Evolutionary conservation across 2,329 filamentous ascomycete genomes (phyloP).

Genomic region (Penicillium brevicompactum): DNA sequence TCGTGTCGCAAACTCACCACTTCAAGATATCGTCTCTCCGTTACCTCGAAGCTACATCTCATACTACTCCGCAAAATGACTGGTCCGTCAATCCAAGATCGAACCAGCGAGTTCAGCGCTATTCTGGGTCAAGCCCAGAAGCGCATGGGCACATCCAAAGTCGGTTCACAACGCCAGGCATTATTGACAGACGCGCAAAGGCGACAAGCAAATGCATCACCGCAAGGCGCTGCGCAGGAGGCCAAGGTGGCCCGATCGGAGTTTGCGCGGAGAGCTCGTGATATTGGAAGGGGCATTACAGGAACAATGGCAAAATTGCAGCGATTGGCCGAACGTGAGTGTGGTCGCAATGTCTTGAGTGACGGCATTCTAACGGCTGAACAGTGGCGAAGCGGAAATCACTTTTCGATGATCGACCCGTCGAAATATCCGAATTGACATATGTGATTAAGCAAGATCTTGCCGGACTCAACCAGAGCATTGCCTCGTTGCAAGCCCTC

Average conservation of each 20-base stretch:
- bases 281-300: slow-evolving; percentile 88
- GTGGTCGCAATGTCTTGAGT: background rate
- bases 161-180: slow-evolving; percentile 76
- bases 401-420: slow-evolving; percentile 92
- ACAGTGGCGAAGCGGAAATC: slow-evolving; percentile 92
- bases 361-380: slow-evolving; percentile 4
- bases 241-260: slow-evolving; percentile 69
- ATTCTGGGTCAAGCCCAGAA: slow-evolving; percentile 86
- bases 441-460: slow-evolving; percentile 98
- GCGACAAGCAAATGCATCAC: slow-evolving; percentile 60
- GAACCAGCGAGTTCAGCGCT: slow-evolving; percentile 91
- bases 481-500: slow-evolving; percentile 76
- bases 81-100: slow-evolving; percentile 83
- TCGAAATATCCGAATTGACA: slow-evolving; percentile 95
- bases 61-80: slow-evolving; percentile 46
- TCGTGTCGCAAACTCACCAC: background rate
- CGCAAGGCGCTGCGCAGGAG: slow-evolving; percentile 53
- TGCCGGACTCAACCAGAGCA: slow-evolving; percentile 81
- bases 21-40: background rate
- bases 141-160: slow-evolving; percentile 73
- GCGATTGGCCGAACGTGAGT: slow-evolving; percentile 79
- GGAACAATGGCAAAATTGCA: slow-evolving; percentile 94
- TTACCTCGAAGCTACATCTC: no score
- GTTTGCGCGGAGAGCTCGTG: slow-evolving; percentile 87
- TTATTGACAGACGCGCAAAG: slow-evolving; percentile 73